Base-by-base conservation (phyloP, 768 basidiomycete species). In the Agrocybe pediades region DNA sequence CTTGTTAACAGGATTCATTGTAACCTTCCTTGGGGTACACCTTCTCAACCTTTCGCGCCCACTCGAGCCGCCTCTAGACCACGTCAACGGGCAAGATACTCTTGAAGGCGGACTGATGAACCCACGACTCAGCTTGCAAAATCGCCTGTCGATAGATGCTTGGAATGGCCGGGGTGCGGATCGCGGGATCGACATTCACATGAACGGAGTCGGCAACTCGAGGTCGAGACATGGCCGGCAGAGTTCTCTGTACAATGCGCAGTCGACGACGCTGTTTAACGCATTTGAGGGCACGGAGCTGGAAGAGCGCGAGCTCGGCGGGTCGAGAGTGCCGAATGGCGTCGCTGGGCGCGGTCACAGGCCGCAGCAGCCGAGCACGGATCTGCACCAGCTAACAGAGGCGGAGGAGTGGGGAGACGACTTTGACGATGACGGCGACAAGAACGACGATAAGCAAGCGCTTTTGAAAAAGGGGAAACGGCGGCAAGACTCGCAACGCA, bases 11-110 rank as follows among this genome's bases (percentile, higher is more conserved):
- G 97, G 97, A 41, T 96, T 98, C 71, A 74, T 88, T 61, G 85
- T 92, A 62, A 99, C 93, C 47, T 98, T 97, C 76, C 81, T 97
- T 57, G 97, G 97, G 29, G 97, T 99, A n/a, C 92, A 97, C 71
- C 82, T 97, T 36, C 84, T 97, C 63, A 92, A 93, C 69, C 66
- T 91, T 57, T 92, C 92, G 2, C 86, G 90, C 20, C 72, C 74
- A 47, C 72, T 83, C 0, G 78, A 84, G 21, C 67, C 72, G 13
- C 71, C 73, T 2, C 68, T 76, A 6, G 71, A 75, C 48, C 72
- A 72, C 21, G 55, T 51, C n/a, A 63, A 70, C 46, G 62, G 62
- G 11, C 51, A 61, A 4, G 41, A 53, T 17, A 67, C 85, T 3
- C 77, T 91, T 43, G 86, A 89, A 65, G 71, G 79, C 36, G 86